These are phyloP conservation scores for Salvia sclarea DNA, from an alignment of 305 asterid species.

Conservation along the genomic window DNA sequence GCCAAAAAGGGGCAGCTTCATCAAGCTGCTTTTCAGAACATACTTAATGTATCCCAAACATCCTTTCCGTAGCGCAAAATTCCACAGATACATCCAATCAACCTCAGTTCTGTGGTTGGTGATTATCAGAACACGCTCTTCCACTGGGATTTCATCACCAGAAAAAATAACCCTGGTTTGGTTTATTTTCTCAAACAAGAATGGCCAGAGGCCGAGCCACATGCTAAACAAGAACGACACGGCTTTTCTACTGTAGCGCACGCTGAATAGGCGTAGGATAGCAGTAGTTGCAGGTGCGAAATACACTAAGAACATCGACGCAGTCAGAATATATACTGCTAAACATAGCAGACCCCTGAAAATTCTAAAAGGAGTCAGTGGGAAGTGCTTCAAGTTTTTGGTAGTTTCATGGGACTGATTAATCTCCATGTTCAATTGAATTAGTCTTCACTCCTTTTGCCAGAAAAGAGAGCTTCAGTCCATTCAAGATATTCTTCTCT, in stretches of 20 bases:
- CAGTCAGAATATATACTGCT: slow-evolving; percentile 48
- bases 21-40: slow-evolving; percentile 66
- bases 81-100: slow-evolving; percentile 80
- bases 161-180: slow-evolving; percentile 54
- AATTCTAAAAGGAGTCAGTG: slow-evolving; percentile 54
- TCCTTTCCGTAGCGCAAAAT: slow-evolving; percentile 64
- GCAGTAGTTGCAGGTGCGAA: slow-evolving; percentile 50
- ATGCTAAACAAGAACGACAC: slow-evolving; percentile 49
- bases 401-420: slow-evolving; percentile 37
- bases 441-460: slow-evolving; percentile 17
- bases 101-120: slow-evolving; percentile 76
- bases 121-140: slow-evolving; percentile 54
- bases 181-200: slow-evolving; percentile 65
- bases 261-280: slow-evolving; percentile 49
- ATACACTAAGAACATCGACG: slow-evolving; percentile 58
- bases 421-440: slow-evolving; percentile 35
- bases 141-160: slow-evolving; percentile 56
- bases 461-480: slow-evolving; percentile 25
- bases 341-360: slow-evolving; percentile 57
- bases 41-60: slow-evolving; percentile 64
- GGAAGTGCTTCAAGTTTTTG: slow-evolving; percentile 47
- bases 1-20: slow-evolving; percentile 66
- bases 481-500: slow-evolving; percentile 19
- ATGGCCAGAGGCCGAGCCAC: slow-evolving; percentile 81
- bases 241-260: slow-evolving; percentile 51